Base-by-base conservation (phyloP, 208 protist genomes). In the Porcisia hertigi region DNA sequence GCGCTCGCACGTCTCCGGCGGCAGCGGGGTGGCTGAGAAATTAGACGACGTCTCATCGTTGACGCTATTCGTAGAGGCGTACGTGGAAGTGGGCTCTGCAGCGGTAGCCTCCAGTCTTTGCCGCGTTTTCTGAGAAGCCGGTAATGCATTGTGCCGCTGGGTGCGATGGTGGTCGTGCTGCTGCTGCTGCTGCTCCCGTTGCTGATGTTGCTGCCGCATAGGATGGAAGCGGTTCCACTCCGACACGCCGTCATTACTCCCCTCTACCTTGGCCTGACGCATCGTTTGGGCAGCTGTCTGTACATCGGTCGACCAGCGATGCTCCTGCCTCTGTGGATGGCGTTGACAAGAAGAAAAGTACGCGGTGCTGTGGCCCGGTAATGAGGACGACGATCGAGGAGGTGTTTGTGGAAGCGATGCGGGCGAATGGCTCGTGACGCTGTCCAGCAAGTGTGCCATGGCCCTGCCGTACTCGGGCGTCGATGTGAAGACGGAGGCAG, bases 391-490 rank as follows among this genome's bases (percentile, higher is more conserved):
- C 41, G 71, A 60, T 30, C 43, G 72, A 12, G 78, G 69, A 16
- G 78, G 78, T 4, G 78, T 82, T 39, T 59, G 57, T 49, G 72
- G 62, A 30, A 71, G 63, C 4, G 71, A 62, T 16, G 65, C 63
- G 1, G 78, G 77, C 7, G 73, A 63, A 30, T 66, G 57, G 36
- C 72, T 77, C 23, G 78, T 67, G 11, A 82, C 73, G 43, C 78
- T 82, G 67, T 82, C 78, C 6, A 82, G 55, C 23, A 82, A 52
- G 30, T 82, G 60, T 67, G 78, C 73, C 78, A 82, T 82, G 25
- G 73, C 67, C 7, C 60, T 36, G 9, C 72, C 49, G 41, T 54
- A 71, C n/a, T 77, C 73, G 9, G 58, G 53, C 2, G 78, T 71
- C 25, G 73, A 75, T 3, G 69, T 49, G 11, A 74, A 77, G 20